Conservation (phyloP, 352 stramenopile species). For the Globisporangium paroecandrum region DNA sequence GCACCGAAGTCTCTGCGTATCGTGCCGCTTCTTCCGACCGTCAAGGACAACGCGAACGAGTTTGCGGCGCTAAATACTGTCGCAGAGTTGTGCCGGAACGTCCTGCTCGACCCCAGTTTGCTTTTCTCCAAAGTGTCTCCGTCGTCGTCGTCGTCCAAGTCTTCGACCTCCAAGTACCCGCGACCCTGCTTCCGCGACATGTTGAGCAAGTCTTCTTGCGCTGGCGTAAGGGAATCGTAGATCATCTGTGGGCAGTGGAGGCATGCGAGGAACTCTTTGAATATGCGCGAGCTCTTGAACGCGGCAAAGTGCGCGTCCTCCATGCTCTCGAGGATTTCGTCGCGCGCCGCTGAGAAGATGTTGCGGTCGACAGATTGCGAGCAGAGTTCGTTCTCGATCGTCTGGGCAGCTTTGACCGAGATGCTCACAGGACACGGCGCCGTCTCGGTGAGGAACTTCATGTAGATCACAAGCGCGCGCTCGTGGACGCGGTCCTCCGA, state of each 20-base stretch:
- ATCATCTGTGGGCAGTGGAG: slow-evolving; percentile 47
- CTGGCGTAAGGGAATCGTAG: slow-evolving; percentile 36
- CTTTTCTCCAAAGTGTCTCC: slow-evolving; percentile 12
- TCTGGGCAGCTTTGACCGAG: slow-evolving; percentile 22
- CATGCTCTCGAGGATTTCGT: slow-evolving; percentile 51
- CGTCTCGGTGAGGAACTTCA: slow-evolving; percentile 45
- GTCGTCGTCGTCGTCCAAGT: slow-evolving; percentile 18
- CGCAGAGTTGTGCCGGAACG: slow-evolving; percentile 21
- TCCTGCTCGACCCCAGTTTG: slow-evolving; percentile 13
- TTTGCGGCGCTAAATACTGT: slow-evolving; percentile 27
- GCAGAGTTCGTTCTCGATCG: slow-evolving; percentile 42
- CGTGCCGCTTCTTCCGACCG: not conserved
- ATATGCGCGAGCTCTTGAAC: slow-evolving; percentile 45
- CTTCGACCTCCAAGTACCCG: slow-evolving; percentile 18
- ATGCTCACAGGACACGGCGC: slow-evolving; percentile 35
- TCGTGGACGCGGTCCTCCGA: slow-evolving; percentile 50
- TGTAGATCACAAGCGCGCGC: slow-evolving; percentile 53
- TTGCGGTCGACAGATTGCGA: slow-evolving; percentile 34
- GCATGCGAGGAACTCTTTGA: slow-evolving; percentile 41
- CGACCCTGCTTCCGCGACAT: slow-evolving; percentile 29
- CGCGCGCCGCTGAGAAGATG: slow-evolving; percentile 38
- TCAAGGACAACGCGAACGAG: slow-evolving; percentile 13
- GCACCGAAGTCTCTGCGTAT: slow-evolving; percentile 1
- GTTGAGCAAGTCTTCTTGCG: slow-evolving; percentile 30
- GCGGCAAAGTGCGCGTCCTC: slow-evolving; percentile 43